Percentiles rank a stretch among this genome's conserved stretches.
Evolutionary conservation across 805 yeast genomes (phyloP).

Genomic region (Wickerhamomyces hampshirensis): DNA sequence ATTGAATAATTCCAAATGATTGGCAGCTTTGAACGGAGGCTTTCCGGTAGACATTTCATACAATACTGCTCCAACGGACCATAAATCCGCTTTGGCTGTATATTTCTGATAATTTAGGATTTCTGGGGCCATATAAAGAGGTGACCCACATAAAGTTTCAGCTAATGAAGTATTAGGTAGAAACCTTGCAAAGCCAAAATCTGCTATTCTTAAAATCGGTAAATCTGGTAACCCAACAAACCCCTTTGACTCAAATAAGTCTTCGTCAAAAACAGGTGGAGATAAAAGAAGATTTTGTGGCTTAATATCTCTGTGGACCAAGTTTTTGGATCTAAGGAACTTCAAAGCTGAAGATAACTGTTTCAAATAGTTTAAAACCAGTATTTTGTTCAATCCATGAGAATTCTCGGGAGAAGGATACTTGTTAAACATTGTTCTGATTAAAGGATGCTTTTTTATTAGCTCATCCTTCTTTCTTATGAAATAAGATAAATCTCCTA

Average conservation of each 20-base stretch:
- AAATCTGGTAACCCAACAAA: constrained; percentile 82
- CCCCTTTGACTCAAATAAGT: constrained; percentile 45
- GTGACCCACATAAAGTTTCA: constrained; percentile 96
- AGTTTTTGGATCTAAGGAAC: constrained; percentile 75
- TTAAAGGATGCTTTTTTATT: constrained; percentile 68
- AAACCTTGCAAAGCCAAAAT: constrained; percentile 95
- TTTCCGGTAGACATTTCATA: constrained; percentile 96
- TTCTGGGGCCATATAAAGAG: constrained; percentile 98
- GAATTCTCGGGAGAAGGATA: constrained; percentile 79
- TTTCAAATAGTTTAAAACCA: constrained; percentile 79
- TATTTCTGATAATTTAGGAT: constrained; percentile 90
- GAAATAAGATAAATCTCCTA: constrained; percentile 89
- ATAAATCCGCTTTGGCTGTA: constrained; percentile 93
- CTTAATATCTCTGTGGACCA: constrained; percentile 93
- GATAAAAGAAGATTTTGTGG: constrained; percentile 84
- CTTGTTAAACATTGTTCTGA: constrained; percentile 67
- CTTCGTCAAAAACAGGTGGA: constrained; percentile 70
- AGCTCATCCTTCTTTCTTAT: constrained; percentile 74
- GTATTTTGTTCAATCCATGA: constrained; percentile 72
- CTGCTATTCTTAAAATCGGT: constrained; percentile 91
- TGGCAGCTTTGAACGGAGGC: constrained; percentile 93
- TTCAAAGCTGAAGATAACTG: constrained; percentile 82
- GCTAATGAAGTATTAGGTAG: constrained; percentile 92
- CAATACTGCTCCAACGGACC: constrained; percentile 97
- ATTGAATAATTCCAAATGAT: constrained; percentile 84